These are phyloP conservation scores for Parietichytrium sp. DNA, from an alignment of 108 stramenopile species.

Conservation along the genomic window DNA sequence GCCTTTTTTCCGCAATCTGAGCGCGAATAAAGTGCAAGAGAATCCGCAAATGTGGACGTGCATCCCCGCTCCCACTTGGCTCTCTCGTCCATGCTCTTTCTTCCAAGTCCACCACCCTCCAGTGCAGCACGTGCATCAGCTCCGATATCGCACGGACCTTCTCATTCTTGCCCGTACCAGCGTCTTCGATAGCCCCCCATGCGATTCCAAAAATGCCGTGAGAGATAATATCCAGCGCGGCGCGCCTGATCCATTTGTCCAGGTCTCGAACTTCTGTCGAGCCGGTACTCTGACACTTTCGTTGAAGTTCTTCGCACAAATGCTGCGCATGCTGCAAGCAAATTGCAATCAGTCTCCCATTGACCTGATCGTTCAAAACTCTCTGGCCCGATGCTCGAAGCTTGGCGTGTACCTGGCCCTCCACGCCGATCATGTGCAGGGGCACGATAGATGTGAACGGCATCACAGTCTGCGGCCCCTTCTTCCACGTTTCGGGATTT, in stretches of 20 bases:
- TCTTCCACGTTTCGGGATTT: not conserved
- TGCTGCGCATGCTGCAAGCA: not conserved
- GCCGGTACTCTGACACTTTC: no score
- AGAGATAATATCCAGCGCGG: not conserved
- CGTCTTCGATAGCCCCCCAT: slow-evolving; percentile 6
- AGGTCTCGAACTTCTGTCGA: not conserved
- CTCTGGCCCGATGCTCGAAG: not conserved
- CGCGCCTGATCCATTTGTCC: not conserved
- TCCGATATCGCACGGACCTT: not conserved
- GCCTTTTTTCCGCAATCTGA: not conserved
- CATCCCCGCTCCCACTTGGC: not conserved
- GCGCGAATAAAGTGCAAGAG: not conserved
- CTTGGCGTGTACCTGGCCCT: not conserved
- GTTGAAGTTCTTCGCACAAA: not conserved
- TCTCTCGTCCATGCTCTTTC: not conserved
- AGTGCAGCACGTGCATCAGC: slow-evolving; percentile 30
- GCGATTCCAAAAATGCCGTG: not conserved
- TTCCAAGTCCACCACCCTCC: not conserved
- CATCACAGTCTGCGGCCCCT: slow-evolving; percentile 6
- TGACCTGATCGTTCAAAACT: not conserved
- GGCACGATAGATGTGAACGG: not conserved
- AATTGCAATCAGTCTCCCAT: not conserved
- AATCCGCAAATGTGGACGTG: not conserved
- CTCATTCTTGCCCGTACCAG: no score
- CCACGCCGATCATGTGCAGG: slow-evolving; percentile 4